Evolutionary conservation across 495 filamentous ascomycete species (phyloP).

Genomic region (Apiosordaria backusii): DNA sequence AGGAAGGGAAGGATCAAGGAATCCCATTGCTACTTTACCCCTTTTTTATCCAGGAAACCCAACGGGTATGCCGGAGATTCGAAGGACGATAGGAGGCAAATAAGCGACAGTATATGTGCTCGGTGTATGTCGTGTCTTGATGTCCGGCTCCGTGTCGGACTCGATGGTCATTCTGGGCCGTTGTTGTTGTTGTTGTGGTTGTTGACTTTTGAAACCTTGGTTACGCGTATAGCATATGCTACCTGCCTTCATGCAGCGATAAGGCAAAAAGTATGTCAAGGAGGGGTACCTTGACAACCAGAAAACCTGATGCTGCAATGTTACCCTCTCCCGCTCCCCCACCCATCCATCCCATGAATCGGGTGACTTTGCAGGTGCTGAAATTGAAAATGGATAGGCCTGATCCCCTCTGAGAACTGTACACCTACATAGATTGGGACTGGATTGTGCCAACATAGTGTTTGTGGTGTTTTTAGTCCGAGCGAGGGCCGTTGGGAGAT

Average conservation of each 20-base stretch:
- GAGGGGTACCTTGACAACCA: neutral
- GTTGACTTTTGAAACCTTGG: neutral
- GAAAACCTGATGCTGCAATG: neutral
- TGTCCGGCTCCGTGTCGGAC: neutral
- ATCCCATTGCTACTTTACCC: neutral
- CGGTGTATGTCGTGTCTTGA: neutral
- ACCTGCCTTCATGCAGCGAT: neutral
- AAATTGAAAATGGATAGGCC: neutral
- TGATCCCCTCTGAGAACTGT: neutral
- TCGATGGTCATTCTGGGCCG: neutral
- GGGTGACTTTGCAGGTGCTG: neutral
- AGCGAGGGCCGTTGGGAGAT: neutral
- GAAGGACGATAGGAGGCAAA: neutral
- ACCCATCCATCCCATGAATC: neutral
- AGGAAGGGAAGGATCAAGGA: neutral
- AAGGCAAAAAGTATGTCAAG: neutral
- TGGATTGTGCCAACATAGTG: neutral
- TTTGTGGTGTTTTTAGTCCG: neutral
- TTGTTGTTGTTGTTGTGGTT: neutral
- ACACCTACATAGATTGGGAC: neutral
- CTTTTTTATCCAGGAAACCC: neutral
- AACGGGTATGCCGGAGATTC: neutral
- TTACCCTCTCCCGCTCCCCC: neutral
- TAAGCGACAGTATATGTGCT: neutral
- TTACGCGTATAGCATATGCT: neutral